Base-by-base conservation (phyloP, 192 early-diverging fungal species). In the Bifiguratus adelaidae region DNA sequence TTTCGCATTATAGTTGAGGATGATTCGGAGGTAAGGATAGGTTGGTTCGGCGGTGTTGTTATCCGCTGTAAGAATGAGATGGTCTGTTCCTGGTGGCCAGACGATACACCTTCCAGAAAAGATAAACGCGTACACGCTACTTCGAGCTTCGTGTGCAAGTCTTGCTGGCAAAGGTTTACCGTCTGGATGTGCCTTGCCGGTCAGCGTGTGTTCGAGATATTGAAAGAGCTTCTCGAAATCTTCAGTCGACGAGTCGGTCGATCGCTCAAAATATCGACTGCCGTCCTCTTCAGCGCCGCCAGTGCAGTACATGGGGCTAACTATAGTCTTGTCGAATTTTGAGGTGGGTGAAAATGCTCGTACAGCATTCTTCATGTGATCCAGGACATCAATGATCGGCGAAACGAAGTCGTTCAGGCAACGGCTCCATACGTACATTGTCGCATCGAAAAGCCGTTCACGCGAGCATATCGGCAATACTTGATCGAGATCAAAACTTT, bases 71-170 rank as follows among this genome's bases (percentile, higher is more conserved):
- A 78, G 32, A 13, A 78, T 59, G 20, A 78, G 55, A 19, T 68
- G 56, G 3, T 73, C 76, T 19, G 73, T 73, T 2, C 61, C 32
- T 15, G 60, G 61, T 7, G 76, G 76, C 76, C 76, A 78, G 29
- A 73, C 71, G 13, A 78, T 68, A 48, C 76, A 78, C 34, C 73
- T 44, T 3, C 76, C 76, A 12, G 76, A 78, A 44, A 78, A 78
- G 4, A 78, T 58, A 47, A 78, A 78, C 2, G 70, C 74, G 40
- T 78, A 78, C 0, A 78, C 55, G 2, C 73, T 63, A 18, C 66
- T 70, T 35, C 68, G 63, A 23, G 70, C 70, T 0, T 70, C 61
- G 41, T 67, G 67, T 18, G 73, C 70, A 22, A 65, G 63, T 7
- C 33, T 25, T 7, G 60, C 54, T 19, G 58, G 44, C 25, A 73